Conservation (phyloP, 192 early-diverging fungal genomes). For the Coemansia furcata region DNA sequence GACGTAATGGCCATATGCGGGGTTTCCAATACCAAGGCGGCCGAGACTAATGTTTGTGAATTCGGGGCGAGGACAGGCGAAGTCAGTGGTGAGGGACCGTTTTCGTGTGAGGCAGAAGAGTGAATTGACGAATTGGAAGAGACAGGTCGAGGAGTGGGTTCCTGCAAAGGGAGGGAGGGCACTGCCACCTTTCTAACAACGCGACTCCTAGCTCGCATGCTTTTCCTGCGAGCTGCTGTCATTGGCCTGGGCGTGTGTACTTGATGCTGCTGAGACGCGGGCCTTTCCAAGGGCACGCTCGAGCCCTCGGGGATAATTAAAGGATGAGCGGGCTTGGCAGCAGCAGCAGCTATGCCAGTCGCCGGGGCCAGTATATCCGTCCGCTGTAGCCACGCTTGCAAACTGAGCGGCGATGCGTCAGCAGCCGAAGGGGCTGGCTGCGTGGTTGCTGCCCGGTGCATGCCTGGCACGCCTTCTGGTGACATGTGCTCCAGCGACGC, state of each 20-base stretch:
- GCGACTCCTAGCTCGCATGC: constrained; percentile 13
- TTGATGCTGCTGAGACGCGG: background rate
- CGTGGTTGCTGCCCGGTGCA: constrained; percentile 9
- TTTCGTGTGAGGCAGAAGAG: constrained; percentile 22
- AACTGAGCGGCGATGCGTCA: constrained; percentile 8
- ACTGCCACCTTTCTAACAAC: constrained; percentile 24
- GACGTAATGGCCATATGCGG: background rate
- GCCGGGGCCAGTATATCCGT: constrained; percentile 38
- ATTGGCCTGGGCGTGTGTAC: constrained; percentile 2
- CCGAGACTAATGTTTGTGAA: background rate
- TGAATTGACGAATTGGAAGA: constrained; percentile 29
- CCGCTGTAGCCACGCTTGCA: constrained; percentile 49
- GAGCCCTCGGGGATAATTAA: background rate
- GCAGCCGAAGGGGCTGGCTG: background rate
- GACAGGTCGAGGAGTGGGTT: constrained; percentile 15
- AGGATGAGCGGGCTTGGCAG: constrained; percentile 6
- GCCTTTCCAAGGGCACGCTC: background rate
- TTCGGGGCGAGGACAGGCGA: background rate
- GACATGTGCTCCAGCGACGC: constrained; percentile 4
- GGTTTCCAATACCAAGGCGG: background rate
- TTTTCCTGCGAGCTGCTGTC: constrained; percentile 4
- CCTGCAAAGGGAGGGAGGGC: constrained; percentile 14
- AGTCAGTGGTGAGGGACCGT: background rate
- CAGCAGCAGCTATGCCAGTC: constrained; percentile 8
- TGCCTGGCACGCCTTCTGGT: background rate